Conservation (phyloP, 108 stramenopile species). For the Epipyxis sp. region DNA sequence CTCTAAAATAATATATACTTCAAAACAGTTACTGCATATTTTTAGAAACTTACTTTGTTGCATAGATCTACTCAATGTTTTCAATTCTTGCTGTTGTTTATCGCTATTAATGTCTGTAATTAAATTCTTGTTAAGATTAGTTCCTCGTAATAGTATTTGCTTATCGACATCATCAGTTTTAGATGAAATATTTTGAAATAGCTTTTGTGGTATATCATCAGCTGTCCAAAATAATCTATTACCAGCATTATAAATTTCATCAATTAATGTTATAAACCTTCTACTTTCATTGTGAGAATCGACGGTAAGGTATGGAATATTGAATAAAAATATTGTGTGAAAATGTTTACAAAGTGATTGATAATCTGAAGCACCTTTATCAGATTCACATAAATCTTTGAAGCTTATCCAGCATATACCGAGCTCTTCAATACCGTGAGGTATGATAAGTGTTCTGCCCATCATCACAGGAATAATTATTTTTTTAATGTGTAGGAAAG, state of each 20-base stretch:
- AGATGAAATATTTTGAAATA: constrained; percentile 1
- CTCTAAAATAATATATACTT: no score
- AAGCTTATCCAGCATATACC: constrained; percentile 10
- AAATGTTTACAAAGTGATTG: not conserved
- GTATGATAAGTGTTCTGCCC: not conserved
- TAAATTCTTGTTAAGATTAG: no score
- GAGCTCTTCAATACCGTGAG: not conserved
- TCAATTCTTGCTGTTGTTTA: no score
- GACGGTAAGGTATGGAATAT: not conserved
- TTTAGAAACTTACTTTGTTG: no score
- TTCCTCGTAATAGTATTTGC: no score
- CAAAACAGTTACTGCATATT: no score
- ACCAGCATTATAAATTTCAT: constrained; percentile 26
- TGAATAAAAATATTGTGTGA: not conserved
- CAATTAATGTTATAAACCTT: constrained; percentile 28
- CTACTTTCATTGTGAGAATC: not conserved
- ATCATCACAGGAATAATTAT: not conserved
- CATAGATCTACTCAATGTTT: no score
- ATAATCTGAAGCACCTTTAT: constrained; percentile 23
- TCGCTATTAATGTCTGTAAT: no score
- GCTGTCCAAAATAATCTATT: not conserved
- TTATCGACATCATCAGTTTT: no score
- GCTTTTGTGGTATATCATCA: not conserved
- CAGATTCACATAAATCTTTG: not conserved
- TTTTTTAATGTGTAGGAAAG: no score